Conservation (phyloP, 257 asterid species). For the Plectranthus barbatus region DNA sequence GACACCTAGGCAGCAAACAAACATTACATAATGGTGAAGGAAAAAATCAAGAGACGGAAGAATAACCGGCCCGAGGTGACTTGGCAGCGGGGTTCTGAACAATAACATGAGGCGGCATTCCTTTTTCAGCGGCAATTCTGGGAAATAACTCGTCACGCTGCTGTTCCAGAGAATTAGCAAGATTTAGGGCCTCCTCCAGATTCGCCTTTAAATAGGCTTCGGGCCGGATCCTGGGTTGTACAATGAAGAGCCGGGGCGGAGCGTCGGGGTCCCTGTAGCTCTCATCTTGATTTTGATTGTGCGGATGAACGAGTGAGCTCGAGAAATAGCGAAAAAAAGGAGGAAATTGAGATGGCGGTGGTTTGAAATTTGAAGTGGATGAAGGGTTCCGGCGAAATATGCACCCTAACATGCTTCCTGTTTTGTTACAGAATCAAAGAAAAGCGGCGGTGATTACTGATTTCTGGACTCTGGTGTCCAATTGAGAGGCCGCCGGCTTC, state of each 20-base stretch:
- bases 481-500: too few species aligned
- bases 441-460: too few species aligned
- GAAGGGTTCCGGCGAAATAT: conserved; percentile 17
- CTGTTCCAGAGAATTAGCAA: conserved; percentile 84
- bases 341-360: background rate
- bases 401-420: conserved; percentile 27
- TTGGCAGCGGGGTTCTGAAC: conserved; percentile 77
- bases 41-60: background rate
- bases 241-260: conserved; percentile 72
- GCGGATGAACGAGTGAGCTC: conserved; percentile 22
- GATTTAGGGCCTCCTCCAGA: conserved; percentile 76
- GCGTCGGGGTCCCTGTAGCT: conserved; percentile 32
- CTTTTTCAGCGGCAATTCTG: conserved; percentile 2
- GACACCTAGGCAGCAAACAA: background rate
- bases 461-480: too few species aligned
- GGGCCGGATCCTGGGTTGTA: conserved; percentile 90
- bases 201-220: conserved; percentile 45
- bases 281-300: conserved; percentile 26
- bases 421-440: too few species aligned
- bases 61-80: conserved; percentile 62
- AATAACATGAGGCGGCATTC: conserved; percentile 68
- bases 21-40: background rate
- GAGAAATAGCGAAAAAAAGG: conserved; percentile 26
- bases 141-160: conserved; percentile 53
- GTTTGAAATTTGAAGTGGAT: background rate